phyloP scores from a whole-genome alignment of 164 flowering plant genomes.

The Magnolia sinica region DNA sequence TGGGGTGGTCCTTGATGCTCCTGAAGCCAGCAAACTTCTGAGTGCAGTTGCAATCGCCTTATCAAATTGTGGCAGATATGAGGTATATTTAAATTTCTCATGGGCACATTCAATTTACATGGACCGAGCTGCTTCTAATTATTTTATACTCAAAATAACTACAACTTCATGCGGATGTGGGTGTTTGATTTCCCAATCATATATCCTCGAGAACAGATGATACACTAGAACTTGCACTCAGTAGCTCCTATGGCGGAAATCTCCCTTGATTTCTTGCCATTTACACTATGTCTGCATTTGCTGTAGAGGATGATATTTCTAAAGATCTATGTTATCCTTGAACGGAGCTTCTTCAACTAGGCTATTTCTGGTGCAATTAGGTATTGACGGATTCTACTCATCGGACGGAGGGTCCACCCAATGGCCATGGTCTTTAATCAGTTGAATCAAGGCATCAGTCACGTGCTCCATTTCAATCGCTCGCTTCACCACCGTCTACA shows the following conservation, averaged over 20 bases:
- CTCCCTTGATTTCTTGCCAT: background rate
- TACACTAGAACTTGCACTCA: background rate
- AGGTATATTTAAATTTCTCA: slow-evolving; percentile 30
- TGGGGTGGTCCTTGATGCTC: slow-evolving; percentile 93
- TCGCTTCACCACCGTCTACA: slow-evolving; percentile 85
- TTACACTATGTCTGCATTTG: background rate
- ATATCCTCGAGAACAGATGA: background rate
- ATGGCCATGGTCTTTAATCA: slow-evolving; percentile 90
- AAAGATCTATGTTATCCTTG: slow-evolving; percentile 2
- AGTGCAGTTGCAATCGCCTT: slow-evolving; percentile 93
- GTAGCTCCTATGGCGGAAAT: background rate
- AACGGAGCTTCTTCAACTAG: slow-evolving; percentile 4
- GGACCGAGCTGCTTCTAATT: background rate
- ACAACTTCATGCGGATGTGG: background rate
- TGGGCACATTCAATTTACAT: background rate
- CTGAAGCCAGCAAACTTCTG: slow-evolving; percentile 89
- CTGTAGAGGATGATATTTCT: background rate
- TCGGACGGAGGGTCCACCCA: slow-evolving; percentile 93
- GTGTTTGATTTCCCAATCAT: background rate
- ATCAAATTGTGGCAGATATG: slow-evolving; percentile 69
- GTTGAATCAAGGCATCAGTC: slow-evolving; percentile 89
- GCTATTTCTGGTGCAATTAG: background rate
- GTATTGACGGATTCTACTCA: slow-evolving; percentile 35
- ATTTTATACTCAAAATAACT: background rate
- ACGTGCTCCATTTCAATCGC: slow-evolving; percentile 83